Conservation (phyloP, 2,329 filamentous ascomycete species). For the Ophiobolus disseminans region DNA sequence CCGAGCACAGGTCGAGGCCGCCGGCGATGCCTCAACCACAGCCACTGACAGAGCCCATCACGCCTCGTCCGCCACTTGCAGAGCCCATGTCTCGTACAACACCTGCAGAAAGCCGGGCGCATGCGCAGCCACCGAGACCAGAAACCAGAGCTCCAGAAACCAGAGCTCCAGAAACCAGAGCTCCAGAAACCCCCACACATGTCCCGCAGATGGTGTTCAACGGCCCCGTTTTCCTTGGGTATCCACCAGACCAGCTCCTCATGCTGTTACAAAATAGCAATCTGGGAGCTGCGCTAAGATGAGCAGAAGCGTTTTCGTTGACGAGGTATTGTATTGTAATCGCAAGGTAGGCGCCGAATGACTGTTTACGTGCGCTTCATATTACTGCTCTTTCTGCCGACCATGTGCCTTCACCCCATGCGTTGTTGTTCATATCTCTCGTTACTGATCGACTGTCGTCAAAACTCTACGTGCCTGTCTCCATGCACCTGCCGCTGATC, state of each 20-base stretch:
- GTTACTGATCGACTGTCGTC: background rate
- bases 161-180: slow-evolving; percentile 13
- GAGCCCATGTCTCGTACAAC: too few relatives aligned
- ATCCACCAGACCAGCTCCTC: slow-evolving; percentile 55
- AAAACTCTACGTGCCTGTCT: too few relatives aligned
- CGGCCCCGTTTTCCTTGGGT: slow-evolving; percentile 93
- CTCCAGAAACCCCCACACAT: slow-evolving; percentile 21
- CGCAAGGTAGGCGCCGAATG: slow-evolving; percentile 27
- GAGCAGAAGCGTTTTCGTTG: slow-evolving; percentile 10
- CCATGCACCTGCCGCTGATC: too few relatives aligned
- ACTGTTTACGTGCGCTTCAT: slow-evolving; percentile 17
- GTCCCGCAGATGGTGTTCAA: slow-evolving; percentile 82
- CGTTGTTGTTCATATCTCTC: background rate
- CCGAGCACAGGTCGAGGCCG: slow-evolving; percentile 7
- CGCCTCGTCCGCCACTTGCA: slow-evolving; percentile 19
- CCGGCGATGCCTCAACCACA: slow-evolving; percentile 16
- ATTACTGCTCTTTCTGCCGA: slow-evolving; percentile 2
- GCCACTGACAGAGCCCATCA: slow-evolving; percentile 18
- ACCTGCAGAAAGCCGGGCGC: slow-evolving; percentile 10
- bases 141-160: slow-evolving; percentile 14
- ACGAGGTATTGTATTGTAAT: slow-evolving; percentile 37
- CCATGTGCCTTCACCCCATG: background rate
- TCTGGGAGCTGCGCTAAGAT: slow-evolving; percentile 39
- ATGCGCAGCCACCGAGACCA: slow-evolving; percentile 10
- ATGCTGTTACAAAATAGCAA: slow-evolving; percentile 46